A percentile compares a stretch with the other conserved stretches of the same genome.
These are phyloP conservation scores for Dissoconium aciculare DNA, from an alignment of 2,329 filamentous ascomycete species.

Conservation along the genomic window DNA sequence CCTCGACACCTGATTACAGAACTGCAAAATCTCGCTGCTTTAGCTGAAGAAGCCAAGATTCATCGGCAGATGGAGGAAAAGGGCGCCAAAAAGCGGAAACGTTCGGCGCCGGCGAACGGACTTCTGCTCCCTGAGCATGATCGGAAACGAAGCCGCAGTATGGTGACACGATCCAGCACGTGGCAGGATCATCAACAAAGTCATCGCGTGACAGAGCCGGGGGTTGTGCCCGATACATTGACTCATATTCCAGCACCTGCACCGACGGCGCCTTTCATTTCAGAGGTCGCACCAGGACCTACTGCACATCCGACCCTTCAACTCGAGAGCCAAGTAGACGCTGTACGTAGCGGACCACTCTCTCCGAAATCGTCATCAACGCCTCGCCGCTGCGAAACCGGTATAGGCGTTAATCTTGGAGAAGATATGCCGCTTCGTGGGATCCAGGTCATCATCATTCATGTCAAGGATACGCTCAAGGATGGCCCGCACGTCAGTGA, in stretches of 20 bases:
- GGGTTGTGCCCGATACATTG: no score
- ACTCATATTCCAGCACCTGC: no score
- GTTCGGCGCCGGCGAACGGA: constrained; percentile 32
- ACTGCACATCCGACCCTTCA: not conserved
- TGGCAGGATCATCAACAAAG: constrained; percentile 1
- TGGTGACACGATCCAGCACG: constrained; percentile 14
- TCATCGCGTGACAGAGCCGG: constrained; percentile 2
- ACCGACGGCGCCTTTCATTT: not conserved
- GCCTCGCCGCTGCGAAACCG: not conserved
- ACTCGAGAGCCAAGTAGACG: not conserved
- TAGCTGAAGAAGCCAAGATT: constrained; percentile 43
- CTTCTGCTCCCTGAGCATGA: constrained; percentile 13
- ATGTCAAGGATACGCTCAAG: constrained; percentile 66
- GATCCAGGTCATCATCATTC: constrained; percentile 73
- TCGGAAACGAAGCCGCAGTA: constrained; percentile 23
- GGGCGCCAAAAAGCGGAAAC: constrained; percentile 49
- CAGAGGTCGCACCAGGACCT: no score
- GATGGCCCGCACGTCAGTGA: constrained; percentile 53
- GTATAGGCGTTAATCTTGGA: not conserved
- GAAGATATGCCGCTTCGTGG: constrained; percentile 46
- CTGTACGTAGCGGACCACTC: not conserved
- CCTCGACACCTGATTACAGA: constrained; percentile 72
- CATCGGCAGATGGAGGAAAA: constrained; percentile 20
- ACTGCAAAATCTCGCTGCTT: constrained; percentile 52
- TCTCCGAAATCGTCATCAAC: not conserved